A percentile compares a stretch with the other conserved stretches of the same genome.
Evolutionary conservation across 768 basidiomycete genomes (phyloP).

Genomic region (Mrakia blollopis): DNA sequence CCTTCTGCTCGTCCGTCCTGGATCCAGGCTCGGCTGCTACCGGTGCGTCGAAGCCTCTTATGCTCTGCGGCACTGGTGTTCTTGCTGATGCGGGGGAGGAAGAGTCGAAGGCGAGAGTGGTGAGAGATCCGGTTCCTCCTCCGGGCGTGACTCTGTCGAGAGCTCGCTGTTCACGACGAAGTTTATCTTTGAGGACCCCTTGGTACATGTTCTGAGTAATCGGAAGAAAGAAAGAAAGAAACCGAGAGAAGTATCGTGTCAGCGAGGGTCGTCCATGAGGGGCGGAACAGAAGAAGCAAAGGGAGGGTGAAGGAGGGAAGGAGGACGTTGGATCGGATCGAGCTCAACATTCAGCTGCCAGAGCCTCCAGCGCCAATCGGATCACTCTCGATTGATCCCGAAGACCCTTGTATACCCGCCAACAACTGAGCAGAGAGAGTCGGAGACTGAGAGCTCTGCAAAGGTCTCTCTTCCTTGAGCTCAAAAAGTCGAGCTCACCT

Average conservation of each 20-base stretch:
- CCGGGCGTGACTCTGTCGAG: not conserved
- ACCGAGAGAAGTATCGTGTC: not conserved
- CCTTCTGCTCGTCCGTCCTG: not conserved
- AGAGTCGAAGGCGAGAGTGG: not conserved
- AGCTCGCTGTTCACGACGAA: not conserved
- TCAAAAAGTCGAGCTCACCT: too few relatives aligned
- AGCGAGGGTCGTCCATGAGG: not conserved
- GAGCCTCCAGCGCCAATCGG: too few relatives aligned
- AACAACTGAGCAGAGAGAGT: too few relatives aligned
- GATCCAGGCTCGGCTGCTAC: not conserved
- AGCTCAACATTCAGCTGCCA: too few relatives aligned
- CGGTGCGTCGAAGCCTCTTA: not conserved
- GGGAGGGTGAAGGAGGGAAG: not conserved
- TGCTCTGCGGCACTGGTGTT: not conserved
- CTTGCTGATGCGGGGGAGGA: not conserved
- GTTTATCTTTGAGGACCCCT: slow-evolving; percentile 18
- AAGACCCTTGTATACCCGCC: too few relatives aligned
- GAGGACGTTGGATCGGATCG: too few relatives aligned
- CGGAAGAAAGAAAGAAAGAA: not conserved
- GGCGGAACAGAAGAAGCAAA: not conserved
- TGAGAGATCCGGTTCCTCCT: not conserved
- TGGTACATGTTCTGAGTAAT: slow-evolving; percentile 19
- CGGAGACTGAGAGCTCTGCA: too few relatives aligned
- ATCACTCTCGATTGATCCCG: too few relatives aligned
- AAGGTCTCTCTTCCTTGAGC: too few relatives aligned